phyloP scores from a whole-genome alignment of 163 green algal species.

The Scenedesmus sp. region DNA sequence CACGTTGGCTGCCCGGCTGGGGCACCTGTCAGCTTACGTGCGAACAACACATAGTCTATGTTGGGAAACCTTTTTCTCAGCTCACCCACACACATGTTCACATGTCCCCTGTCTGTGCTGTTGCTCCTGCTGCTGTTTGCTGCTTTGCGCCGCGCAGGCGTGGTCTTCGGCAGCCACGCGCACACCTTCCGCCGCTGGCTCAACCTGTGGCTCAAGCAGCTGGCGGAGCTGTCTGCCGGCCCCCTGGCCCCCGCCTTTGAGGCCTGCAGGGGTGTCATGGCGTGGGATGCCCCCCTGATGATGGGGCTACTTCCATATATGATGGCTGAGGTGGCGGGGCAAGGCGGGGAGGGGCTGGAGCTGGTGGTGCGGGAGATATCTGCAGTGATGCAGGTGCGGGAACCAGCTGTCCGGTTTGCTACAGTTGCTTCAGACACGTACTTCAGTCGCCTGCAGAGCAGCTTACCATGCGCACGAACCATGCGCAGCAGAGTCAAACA shows the following conservation, averaged over 20 bases:
- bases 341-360: conserved; percentile 20
- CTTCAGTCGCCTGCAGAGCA: neutral
- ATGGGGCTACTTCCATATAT: conserved; percentile 91
- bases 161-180: conserved; percentile 63
- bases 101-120: neutral
- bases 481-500: too few species aligned
- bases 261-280: conserved; percentile 73
- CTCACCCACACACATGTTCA: neutral
- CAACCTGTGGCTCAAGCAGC: conserved; percentile 77
- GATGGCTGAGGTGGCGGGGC: conserved; percentile 57
- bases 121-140: neutral
- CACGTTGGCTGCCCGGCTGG: neutral
- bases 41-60: too few species aligned
- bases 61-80: too few species aligned
- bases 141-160: neutral
- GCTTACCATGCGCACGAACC: too few species aligned
- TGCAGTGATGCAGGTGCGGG: conserved; percentile 50
- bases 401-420: neutral
- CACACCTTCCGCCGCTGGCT: conserved; percentile 85
- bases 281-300: conserved; percentile 81
- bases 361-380: conserved; percentile 46
- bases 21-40: neutral
- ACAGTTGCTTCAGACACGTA: neutral
- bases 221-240: conserved; percentile 59
- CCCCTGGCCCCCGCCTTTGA: conserved; percentile 66